Evolutionary conservation across 768 basidiomycete genomes (phyloP), one percentile per base, ranked within the genome.

Genomic region (Coprinellus micaceus): DNA sequence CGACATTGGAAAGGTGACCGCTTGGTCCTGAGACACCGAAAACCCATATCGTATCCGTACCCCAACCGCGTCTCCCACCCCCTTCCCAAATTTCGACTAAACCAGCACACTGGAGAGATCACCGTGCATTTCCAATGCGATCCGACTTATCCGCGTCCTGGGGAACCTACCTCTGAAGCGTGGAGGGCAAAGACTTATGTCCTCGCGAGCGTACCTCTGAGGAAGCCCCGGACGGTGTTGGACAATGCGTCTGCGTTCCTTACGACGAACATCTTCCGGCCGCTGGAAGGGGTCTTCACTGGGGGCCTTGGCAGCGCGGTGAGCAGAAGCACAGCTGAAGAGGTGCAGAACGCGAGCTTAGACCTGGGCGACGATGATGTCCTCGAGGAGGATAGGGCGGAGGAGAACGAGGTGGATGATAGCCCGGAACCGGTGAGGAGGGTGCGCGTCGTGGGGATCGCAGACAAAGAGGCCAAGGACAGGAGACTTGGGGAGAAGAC

Each of bases 341-440:
- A 86, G 30, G 85, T 91, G 28, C 84, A 83, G 63, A 74, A 76
- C 57, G 81, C 80, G 30, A 79, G 81, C 58, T 86, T 91, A 54
- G 91, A 93, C 62, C 65, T 94, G 59, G 71, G 77, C 43, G 90
- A 92, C 63, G 83, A 91, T 55, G 91, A 94, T 61, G 78, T 91
- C 17, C 66, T 90, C 52, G 90, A 93, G 57, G 83, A 86, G 60
- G 91, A 94, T 51, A 78, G 85, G 22, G 84, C 82, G 5, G 88
- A 89, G 67, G 91, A 91, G 56, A 85, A 80, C 2, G 89, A 91
- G 66, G 81, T 85, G 13, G 91, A 94, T 63, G 86, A 93, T 65
- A 85, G 87, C 13, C 73, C 73, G 3, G 85, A 88, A 43, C 64
- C 66, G 39, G 71, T 74, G 13, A 76, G 91, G 61, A 71, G 73